phyloP scores from a whole-genome alignment of 1,284 basidiomycete species.

The Irpex sp. region DNA sequence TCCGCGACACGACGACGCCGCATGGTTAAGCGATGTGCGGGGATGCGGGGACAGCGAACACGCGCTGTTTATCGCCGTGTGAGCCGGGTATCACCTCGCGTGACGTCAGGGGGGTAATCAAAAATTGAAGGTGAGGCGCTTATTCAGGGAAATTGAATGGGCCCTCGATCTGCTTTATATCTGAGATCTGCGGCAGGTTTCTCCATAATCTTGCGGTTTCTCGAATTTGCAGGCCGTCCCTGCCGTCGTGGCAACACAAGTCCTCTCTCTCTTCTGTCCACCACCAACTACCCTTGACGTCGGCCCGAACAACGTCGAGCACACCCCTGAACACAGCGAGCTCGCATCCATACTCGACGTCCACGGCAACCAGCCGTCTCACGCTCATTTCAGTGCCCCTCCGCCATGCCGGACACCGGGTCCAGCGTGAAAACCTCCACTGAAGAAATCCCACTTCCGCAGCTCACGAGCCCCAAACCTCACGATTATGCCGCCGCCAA shows the following conservation, averaged over 20 bases:
- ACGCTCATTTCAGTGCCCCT: background rate
- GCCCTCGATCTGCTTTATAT: background rate
- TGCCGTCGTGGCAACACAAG: background rate
- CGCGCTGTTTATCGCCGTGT: background rate
- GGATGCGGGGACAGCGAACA: background rate
- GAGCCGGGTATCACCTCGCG: background rate
- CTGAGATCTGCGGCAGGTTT: background rate
- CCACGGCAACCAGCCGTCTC: background rate
- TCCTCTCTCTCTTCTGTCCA: background rate
- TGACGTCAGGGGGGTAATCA: background rate
- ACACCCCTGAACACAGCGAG: background rate
- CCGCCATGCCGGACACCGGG: background rate
- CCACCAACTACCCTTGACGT: background rate
- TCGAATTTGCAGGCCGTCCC: background rate
- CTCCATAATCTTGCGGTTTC: background rate
- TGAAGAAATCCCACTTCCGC: constrained; percentile 13
- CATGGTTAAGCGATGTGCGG: background rate
- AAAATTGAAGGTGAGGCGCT: background rate
- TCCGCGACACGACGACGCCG: background rate
- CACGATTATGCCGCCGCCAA: constrained; percentile 11
- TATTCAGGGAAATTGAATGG: background rate
- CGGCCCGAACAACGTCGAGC: background rate
- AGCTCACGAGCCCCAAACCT: constrained; percentile 8
- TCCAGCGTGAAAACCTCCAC: constrained; percentile 1
- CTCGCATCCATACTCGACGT: background rate